Conservation (phyloP, 2,329 filamentous ascomycete genomes). For the Neofusicoccum cordaticola region DNA sequence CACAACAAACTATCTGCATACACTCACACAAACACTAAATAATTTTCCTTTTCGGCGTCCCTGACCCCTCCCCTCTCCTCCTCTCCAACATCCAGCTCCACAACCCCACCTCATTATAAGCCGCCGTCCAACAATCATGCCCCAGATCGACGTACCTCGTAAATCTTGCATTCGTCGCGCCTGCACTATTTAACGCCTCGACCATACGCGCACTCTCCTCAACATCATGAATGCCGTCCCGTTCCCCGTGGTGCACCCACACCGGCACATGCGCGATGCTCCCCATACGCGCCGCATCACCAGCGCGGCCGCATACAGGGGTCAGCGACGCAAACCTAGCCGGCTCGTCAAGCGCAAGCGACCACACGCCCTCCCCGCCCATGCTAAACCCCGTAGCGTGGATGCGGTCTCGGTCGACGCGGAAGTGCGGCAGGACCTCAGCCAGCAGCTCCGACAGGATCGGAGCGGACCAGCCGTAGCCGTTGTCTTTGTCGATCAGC, state of each 20-base stretch:
- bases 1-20: too few species aligned
- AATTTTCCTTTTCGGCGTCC: too few species aligned
- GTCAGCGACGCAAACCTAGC: conserved; percentile 19
- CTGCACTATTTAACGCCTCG: conserved; percentile 7
- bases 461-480: conserved; percentile 20
- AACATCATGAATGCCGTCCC: conserved; percentile 16
- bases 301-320: conserved; percentile 19
- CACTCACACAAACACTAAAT: too few species aligned
- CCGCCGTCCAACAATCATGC: conserved; percentile 18
- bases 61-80: background rate
- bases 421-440: conserved; percentile 12
- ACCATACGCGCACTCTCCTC: conserved; percentile 13
- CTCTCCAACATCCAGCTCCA: conserved; percentile 18
- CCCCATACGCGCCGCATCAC: conserved; percentile 7
- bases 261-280: conserved; percentile 12
- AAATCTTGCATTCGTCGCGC: conserved; percentile 10
- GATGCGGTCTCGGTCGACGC: conserved; percentile 18
- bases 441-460: conserved; percentile 19
- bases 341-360: conserved; percentile 16
- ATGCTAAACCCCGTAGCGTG: conserved; percentile 22
- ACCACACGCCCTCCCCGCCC: conserved; percentile 21
- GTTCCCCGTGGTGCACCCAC: conserved; percentile 18
- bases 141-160: conserved; percentile 7
- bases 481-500: background rate
- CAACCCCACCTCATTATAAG: conserved; percentile 15